Evolutionary conservation across 1,139 yeast genomes (phyloP).

Genomic region (Saccharomyces pastorianus): DNA sequence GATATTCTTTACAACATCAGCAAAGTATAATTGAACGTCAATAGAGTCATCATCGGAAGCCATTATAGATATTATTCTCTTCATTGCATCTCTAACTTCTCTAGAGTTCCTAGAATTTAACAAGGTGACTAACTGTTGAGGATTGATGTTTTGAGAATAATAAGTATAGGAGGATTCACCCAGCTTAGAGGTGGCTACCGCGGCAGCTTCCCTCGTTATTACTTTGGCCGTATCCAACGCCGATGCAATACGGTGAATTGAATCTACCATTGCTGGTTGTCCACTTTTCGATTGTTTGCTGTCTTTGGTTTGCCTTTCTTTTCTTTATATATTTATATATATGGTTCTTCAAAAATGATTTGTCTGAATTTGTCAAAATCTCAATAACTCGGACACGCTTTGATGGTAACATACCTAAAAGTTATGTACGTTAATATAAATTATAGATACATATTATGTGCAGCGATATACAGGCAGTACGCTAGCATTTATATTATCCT

Average conservation of each 20-base stretch:
- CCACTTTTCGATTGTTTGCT: background rate
- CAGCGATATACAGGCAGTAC: background rate
- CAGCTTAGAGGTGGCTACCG: slow-evolving; percentile 60
- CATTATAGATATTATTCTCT: slow-evolving; percentile 59
- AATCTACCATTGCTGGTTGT: slow-evolving; percentile 39
- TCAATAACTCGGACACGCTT: background rate
- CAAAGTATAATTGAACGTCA: slow-evolving; percentile 40
- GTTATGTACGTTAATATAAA: background rate
- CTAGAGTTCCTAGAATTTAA: slow-evolving; percentile 64
- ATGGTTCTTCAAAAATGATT: background rate
- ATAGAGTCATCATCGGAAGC: slow-evolving; percentile 51
- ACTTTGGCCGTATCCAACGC: slow-evolving; percentile 77
- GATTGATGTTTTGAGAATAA: slow-evolving; percentile 39
- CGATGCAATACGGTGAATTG: slow-evolving; percentile 44
- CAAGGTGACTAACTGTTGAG: slow-evolving; percentile 56
- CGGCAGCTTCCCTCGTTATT: slow-evolving; percentile 74
- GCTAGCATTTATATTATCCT: slow-evolving; percentile 38
- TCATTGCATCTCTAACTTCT: slow-evolving; percentile 70
- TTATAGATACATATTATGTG: background rate
- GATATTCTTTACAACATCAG: slow-evolving; percentile 83
- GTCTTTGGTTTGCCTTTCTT: background rate
- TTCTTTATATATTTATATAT: background rate
- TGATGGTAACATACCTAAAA: background rate
- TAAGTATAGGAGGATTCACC: slow-evolving; percentile 43
- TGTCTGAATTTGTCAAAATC: background rate